A percentile compares a stretch with the other conserved stretches of the same genome.
Conservation (phyloP, 441 rosid genomes). For the Mallotus repandus region DNA sequence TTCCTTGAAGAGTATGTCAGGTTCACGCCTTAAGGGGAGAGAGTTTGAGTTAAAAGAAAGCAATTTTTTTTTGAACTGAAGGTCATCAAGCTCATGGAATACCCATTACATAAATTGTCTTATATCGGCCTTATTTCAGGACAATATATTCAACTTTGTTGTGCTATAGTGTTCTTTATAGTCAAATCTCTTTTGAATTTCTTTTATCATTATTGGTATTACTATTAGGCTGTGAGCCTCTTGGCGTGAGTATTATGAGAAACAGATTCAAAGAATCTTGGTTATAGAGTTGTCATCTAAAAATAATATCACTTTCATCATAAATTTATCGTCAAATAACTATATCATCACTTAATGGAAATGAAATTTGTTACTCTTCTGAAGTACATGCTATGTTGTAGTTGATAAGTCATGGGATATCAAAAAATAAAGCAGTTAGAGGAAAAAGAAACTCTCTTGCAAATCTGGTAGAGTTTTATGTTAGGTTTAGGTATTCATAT, state of each 20-base stretch:
- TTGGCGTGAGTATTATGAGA: too few relatives aligned
- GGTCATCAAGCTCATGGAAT: too few relatives aligned
- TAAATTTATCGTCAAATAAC: too few relatives aligned
- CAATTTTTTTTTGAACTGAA: too few relatives aligned
- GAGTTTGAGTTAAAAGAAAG: background rate
- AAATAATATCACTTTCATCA: too few relatives aligned
- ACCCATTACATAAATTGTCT: too few relatives aligned
- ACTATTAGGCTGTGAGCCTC: too few relatives aligned
- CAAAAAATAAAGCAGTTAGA: background rate
- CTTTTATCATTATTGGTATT: background rate
- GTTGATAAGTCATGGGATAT: background rate
- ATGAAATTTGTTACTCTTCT: too few relatives aligned
- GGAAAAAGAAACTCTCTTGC: background rate
- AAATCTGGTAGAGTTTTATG: background rate
- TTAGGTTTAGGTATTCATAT: background rate
- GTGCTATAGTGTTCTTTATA: background rate
- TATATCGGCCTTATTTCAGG: background rate
- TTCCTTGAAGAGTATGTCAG: background rate
- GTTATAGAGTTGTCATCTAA: too few relatives aligned
- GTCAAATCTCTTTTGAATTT: background rate
- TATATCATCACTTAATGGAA: too few relatives aligned
- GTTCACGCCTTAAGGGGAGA: background rate
- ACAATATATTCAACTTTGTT: background rate
- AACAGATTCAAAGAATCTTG: too few relatives aligned
- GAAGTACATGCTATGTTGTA: background rate